Evolutionary conservation across 2,329 filamentous ascomycete genomes (phyloP), one percentile per base, ranked within the genome.

Genomic region (Furcasterigmium furcatum): DNA sequence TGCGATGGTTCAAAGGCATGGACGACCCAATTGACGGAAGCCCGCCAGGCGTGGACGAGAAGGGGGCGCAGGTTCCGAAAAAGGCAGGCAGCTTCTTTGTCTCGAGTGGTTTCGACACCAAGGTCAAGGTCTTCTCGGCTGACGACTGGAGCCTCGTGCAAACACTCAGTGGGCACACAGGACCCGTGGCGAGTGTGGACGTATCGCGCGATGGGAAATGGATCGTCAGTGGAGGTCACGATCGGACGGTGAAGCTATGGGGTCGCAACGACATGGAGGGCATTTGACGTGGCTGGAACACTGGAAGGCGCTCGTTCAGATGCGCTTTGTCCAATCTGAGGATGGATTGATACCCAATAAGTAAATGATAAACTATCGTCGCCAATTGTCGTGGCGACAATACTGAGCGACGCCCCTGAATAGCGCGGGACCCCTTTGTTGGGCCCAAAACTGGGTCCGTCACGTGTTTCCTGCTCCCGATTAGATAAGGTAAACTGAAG

Each of bases 191-290:
- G 43, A 95, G 90, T 55, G 87, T 90, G 12, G 94, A 99, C 69
- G 82, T 96, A 44, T 95, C 87, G 59, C 76, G 77, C 52, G 89
- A 97, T 65, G 88, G 85, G 9, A 86, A 77, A 60, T 99, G 91
- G 89, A 95, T 99, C 64, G 88, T 92, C 20, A 96, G 91, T 63
- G 91, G 90, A 54, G 91, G 94, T 4, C 89, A 96, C 61, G 94
- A 99, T 66, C 80, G 91, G 44, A 97, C 92, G 2, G 88, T 97
- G 42, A 99, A 99, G 73, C 74, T 99, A 3, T 99, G 94, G 94
- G 89, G 89, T 5, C 81, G 91, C 52, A 92, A 96, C 53, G 88
- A 90, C 60, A 79, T 79, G 46, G 74, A 84, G 54, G 68, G 68
- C 20, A 54, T 80, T 25, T 80, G 54, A 39, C 18, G 19, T 7